Base-by-base conservation (phyloP, 2,329 filamentous ascomycete species). In the Fusarium sp. region DNA sequence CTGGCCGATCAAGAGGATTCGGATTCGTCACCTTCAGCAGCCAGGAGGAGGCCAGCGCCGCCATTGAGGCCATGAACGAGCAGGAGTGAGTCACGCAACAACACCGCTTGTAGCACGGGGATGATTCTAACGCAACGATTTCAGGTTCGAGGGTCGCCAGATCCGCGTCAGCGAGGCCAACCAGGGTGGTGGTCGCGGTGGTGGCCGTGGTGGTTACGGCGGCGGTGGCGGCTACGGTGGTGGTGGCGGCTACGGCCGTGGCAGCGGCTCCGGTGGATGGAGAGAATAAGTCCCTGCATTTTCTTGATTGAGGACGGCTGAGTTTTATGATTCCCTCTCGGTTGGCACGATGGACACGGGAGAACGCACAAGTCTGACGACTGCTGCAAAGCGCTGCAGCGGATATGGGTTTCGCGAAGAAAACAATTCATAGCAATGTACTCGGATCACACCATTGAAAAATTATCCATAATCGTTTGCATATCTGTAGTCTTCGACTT, bases 151-250 rank as follows among this genome's bases (percentile, higher is more conserved):
- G 10, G 59, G 59, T 23, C 59, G 59, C 21, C 30, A 19, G 18
- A 57, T 61, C 30, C 23, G 32, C 8, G 59, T 61, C 49, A 61
- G 52, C 59, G 38, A 58, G 59, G 59, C 59, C 12, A 57, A 60
- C 54, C 40, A 30, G 32, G 25, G 35, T 12, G 28, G 35, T 19
- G 30, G 9, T 23, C n/a, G 30, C 25, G 49, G 58, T 25, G 58
- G 59, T 42, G 37, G 59, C 37, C 59, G 59, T 28, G 59, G 59
- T 30, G 59, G 59, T 16, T 61, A 56, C 49, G 30, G 58, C 15
- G 58, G 58, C 25, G 57, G 58, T n/a, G 49, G 50, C 30, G 50
- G 50, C 30, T 60, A 47, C 28, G 44, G 44, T 3, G 52, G 54
- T 57, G 35, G 52, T 30, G 37, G 54, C 19, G 47, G 47, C n/a